A percentile compares a stretch with the other conserved stretches of the same genome.
These are phyloP conservation scores for Solanum sitiens DNA, from an alignment of 257 asterid species.

Conservation along the genomic window DNA sequence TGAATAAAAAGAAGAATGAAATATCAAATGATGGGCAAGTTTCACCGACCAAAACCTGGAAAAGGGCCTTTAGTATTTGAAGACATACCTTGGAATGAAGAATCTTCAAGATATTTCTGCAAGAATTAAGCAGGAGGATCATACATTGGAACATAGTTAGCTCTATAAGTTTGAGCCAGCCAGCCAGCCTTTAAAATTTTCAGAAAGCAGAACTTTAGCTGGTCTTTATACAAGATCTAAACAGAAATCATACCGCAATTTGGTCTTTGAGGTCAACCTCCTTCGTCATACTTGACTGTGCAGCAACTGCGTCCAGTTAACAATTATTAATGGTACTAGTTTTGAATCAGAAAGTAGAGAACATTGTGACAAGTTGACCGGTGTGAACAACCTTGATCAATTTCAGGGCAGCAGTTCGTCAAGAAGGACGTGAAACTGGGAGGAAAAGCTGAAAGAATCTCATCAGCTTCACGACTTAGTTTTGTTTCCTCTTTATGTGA, in stretches of 20 bases:
- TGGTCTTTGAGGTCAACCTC: constrained; percentile 45
- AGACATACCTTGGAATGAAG: constrained; percentile 56
- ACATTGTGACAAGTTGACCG: neutral
- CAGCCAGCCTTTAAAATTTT: neutral
- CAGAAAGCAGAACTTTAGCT: neutral
- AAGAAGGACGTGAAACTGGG: constrained; percentile 75
- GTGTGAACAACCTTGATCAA: constrained; percentile 24
- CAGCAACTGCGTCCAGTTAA: constrained; percentile 21
- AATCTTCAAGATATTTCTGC: constrained; percentile 68
- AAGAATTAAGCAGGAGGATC: constrained; percentile 1
- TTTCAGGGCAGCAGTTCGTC: constrained; percentile 49
- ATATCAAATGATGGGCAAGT: neutral
- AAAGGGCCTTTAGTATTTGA: neutral
- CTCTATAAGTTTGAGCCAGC: neutral
- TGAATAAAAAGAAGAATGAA: neutral
- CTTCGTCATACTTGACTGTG: constrained; percentile 15
- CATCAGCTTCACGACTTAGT: constrained; percentile 24
- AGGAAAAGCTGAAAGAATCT: constrained; percentile 33
- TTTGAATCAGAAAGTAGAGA: neutral
- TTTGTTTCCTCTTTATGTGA: constrained; percentile 18
- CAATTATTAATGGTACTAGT: neutral
- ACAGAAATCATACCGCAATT: constrained; percentile 38
- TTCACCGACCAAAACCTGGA: neutral
- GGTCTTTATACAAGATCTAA: neutral
- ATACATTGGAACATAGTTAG: neutral